phyloP scores from a whole-genome alignment of 2,329 filamentous ascomycete species.

The Aphanocladium album region DNA sequence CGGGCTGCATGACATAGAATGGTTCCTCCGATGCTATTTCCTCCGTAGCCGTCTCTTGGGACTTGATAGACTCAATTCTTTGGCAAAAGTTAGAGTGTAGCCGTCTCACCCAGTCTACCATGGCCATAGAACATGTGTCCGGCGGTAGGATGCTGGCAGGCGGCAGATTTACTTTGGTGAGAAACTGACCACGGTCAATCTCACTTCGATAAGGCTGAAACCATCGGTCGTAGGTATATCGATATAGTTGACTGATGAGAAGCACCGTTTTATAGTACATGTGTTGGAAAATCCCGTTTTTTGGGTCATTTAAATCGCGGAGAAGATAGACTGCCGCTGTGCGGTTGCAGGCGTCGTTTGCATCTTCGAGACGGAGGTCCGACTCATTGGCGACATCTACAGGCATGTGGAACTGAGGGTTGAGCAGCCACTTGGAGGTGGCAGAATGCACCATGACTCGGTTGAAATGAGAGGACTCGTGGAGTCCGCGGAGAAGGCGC shows the following conservation, averaged over 20 bases:
- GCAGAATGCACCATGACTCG: not conserved
- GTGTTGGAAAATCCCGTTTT: not conserved
- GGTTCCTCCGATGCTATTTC: not conserved
- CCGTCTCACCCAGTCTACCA: not conserved
- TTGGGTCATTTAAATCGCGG: not conserved
- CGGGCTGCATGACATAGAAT: not conserved
- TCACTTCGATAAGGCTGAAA: conserved; percentile 3
- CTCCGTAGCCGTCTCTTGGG: not conserved
- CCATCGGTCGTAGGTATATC: conserved; percentile 2
- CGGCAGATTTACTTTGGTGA: conserved; percentile 4
- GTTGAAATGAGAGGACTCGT: not conserved
- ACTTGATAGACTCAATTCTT: not conserved
- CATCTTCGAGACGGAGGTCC: not conserved
- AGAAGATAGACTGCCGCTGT: conserved; percentile 2
- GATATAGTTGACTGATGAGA: not conserved
- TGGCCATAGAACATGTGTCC: not conserved
- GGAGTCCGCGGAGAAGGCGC: not conserved
- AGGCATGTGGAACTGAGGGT: not conserved
- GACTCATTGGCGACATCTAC: not conserved
- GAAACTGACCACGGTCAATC: conserved; percentile 7
- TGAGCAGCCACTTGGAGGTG: not conserved
- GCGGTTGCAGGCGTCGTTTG: conserved; percentile 4
- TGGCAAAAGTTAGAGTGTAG: not conserved
- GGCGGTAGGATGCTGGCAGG: not conserved
- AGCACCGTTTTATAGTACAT: not conserved